Evolutionary conservation across 352 stramenopile species (phyloP).

Genomic region (Saprolegnia diclina): DNA sequence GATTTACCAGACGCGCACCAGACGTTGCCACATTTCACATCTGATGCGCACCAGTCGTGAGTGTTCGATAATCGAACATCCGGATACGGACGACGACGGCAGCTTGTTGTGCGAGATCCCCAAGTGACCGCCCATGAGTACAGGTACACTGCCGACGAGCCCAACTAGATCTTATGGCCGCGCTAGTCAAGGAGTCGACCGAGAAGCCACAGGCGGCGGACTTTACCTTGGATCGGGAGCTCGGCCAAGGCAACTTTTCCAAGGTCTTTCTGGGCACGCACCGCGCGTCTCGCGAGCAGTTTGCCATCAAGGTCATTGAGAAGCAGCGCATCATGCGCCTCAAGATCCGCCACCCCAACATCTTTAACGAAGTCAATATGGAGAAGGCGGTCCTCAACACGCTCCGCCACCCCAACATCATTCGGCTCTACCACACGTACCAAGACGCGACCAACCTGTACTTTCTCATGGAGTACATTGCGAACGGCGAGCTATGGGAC

Average conservation of each 20-base stretch:
- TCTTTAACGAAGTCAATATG: constrained; percentile 98
- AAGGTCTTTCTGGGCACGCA: constrained; percentile 87
- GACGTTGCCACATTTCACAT: too few species aligned
- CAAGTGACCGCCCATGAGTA: too few species aligned
- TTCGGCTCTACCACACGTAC: constrained; percentile 94
- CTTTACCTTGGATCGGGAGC: constrained; percentile 49
- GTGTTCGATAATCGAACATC: too few species aligned
- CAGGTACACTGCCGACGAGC: too few species aligned
- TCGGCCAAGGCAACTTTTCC: constrained; percentile 94
- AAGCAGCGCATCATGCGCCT: constrained; percentile 84
- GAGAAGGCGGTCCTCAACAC: constrained; percentile 92
- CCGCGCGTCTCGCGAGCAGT: constrained; percentile 85
- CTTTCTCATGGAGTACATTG: constrained; percentile 93
- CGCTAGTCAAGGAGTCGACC: constrained; percentile 56
- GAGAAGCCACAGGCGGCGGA: constrained; percentile 74
- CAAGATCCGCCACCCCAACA: constrained; percentile 92
- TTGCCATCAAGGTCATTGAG: constrained; percentile 96
- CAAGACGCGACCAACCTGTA: constrained; percentile 88
- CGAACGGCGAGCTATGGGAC: constrained; percentile 90
- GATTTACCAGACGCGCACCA: too few species aligned
- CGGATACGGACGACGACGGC: too few species aligned
- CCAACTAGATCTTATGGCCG: background rate
- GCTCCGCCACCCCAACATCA: constrained; percentile 88
- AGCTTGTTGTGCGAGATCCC: too few species aligned
- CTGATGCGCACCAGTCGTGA: too few species aligned